phyloP scores from a whole-genome alignment of 2,329 filamentous ascomycete species.

The Curvularia sp. region DNA sequence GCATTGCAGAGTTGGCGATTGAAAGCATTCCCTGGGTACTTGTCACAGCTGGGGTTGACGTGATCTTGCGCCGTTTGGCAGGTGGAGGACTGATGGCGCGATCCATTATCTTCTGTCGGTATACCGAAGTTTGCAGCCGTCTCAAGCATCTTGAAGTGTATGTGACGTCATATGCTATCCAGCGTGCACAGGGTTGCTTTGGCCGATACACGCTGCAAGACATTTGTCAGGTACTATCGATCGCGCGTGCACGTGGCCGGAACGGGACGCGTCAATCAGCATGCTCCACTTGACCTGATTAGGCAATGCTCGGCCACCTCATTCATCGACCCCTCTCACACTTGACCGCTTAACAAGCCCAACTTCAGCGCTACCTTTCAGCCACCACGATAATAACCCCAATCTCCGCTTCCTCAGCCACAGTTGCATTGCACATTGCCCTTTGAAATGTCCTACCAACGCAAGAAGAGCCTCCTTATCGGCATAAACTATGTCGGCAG shows the following conservation, averaged over 20 bases:
- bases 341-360: conserved; percentile 1
- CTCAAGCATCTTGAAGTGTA: neutral
- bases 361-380: conserved; percentile 1
- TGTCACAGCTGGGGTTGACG: neutral
- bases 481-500: conserved; percentile 61
- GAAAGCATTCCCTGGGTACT: neutral
- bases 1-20: conserved; percentile 1
- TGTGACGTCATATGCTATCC: conserved; percentile 17
- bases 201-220: neutral
- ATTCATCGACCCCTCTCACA: conserved; percentile 36
- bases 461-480: conserved; percentile 60
- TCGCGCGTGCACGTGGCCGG: conserved; percentile 12
- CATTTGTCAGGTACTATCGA: neutral
- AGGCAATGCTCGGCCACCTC: conserved; percentile 23
- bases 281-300: conserved; percentile 20
- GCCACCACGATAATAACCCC: conserved; percentile 1
- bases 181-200: neutral
- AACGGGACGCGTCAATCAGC: conserved; percentile 9
- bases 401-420: neutral
- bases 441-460: conserved; percentile 28
- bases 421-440: neutral
- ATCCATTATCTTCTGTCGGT: conserved; percentile 17
- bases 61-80: conserved; percentile 30
- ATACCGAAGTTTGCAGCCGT: neutral
- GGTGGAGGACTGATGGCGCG: conserved; percentile 39